Conservation (phyloP, 345 rosid genomes). For the Acer negundo region DNA sequence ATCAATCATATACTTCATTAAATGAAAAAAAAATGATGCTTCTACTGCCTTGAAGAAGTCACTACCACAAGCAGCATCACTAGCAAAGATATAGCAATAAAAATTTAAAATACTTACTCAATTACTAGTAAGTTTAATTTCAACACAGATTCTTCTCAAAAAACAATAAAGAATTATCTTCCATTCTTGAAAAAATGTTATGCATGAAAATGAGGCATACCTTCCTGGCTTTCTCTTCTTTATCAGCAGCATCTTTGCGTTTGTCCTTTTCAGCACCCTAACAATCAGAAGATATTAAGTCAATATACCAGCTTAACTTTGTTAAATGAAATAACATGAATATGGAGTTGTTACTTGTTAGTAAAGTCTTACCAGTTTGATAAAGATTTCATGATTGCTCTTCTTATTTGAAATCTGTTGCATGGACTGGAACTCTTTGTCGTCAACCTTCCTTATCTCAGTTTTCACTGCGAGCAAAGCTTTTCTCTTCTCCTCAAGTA, state of each 20-base stretch:
- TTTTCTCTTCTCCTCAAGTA: conserved; percentile 83
- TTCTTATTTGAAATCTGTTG: conserved; percentile 89
- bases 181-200: too few relatives aligned
- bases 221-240: conserved; percentile 90
- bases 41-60: background rate
- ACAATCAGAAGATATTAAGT: conserved; percentile 17
- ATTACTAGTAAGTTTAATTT: background rate
- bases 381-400: conserved; percentile 72
- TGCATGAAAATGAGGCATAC: conserved; percentile 30
- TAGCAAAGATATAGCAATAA: background rate
- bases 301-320: background rate
- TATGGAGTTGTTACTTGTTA: background rate
- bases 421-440: conserved; percentile 78
- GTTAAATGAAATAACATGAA: background rate
- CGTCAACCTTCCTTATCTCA: conserved; percentile 83
- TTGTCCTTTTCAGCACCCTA: conserved; percentile 98
- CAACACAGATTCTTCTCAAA: background rate
- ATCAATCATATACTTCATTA: background rate
- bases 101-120: too few relatives aligned
- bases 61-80: background rate
- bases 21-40: background rate
- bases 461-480: conserved; percentile 60
- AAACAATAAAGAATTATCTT: background rate
- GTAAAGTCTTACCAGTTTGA: conserved; percentile 67
- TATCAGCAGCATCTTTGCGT: conserved; percentile 83